Evolutionary conservation across 257 asterid genomes (phyloP).

Genomic region (Primulina eburnea): DNA sequence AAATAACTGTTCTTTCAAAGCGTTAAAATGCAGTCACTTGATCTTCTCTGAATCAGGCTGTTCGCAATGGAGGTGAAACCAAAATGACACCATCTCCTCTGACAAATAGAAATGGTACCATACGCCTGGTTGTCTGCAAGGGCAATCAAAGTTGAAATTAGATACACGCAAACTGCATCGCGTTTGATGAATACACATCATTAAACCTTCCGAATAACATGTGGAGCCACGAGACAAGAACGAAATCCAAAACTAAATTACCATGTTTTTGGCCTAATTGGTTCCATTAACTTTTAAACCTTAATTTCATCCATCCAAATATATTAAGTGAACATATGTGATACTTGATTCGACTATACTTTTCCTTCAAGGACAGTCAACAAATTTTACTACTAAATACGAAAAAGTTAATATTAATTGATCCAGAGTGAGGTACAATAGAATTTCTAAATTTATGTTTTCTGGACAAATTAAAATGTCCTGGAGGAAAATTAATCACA

Average conservation of each 20-base stretch:
- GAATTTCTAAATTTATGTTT: too few species aligned
- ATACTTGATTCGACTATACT: too few species aligned
- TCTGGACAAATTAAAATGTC: not conserved
- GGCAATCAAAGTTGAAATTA: constrained; percentile 4
- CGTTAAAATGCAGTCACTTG: not conserved
- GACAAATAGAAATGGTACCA: constrained; percentile 78
- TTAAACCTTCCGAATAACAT: too few species aligned
- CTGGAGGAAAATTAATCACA: not conserved
- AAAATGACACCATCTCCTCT: constrained; percentile 96
- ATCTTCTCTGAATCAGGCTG: constrained; percentile 48
- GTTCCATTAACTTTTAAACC: not conserved
- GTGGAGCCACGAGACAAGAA: too few species aligned
- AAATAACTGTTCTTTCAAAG: not conserved
- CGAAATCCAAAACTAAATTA: too few species aligned
- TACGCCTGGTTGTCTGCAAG: constrained; percentile 73
- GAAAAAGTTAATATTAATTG: too few species aligned
- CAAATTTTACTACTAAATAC: too few species aligned
- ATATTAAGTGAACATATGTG: too few species aligned
- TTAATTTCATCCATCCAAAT: too few species aligned
- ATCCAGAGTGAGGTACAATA: too few species aligned
- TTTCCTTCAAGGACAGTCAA: too few species aligned
- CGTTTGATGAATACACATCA: too few species aligned
- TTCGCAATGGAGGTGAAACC: constrained; percentile 92
- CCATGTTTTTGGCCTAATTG: not conserved
- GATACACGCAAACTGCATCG: not conserved